Evolutionary conservation across 2,329 filamentous ascomycete species (phyloP).

Genomic region (Alternaria arbusti): DNA sequence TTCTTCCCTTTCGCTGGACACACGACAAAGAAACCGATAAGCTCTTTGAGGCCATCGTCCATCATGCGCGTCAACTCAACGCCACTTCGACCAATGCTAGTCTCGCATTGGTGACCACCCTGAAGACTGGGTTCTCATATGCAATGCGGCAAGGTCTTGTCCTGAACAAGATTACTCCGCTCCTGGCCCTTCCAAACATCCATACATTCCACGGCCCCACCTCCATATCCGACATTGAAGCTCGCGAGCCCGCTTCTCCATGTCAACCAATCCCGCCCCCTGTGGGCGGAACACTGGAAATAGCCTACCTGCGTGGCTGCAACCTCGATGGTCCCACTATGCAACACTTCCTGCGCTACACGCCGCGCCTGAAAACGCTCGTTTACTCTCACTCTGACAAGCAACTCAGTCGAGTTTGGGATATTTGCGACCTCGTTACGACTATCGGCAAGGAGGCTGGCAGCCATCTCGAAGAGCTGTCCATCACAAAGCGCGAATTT

Average conservation of each 20-base stretch:
- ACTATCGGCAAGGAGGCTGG: not conserved
- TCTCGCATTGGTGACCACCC: not conserved
- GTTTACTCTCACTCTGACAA: slow-evolving; percentile 18
- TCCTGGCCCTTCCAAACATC: not conserved
- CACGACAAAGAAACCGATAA: not conserved
- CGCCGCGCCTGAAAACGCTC: slow-evolving; percentile 20
- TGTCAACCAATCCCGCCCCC: not conserved
- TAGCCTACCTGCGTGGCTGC: not conserved
- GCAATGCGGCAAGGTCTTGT: not conserved
- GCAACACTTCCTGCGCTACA: slow-evolving; percentile 19
- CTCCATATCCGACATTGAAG: not conserved
- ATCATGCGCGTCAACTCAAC: not conserved
- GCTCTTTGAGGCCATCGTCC: not conserved
- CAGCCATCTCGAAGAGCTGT: slow-evolving; percentile 7
- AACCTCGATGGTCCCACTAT: slow-evolving; percentile 3
- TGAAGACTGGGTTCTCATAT: not conserved
- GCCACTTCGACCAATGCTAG: not conserved
- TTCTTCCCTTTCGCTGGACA: not conserved
- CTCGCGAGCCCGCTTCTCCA: not conserved
- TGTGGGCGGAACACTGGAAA: not conserved
- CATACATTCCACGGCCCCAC: not conserved
- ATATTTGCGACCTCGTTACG: not conserved
- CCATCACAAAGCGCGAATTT: slow-evolving; percentile 18
- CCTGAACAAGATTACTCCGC: not conserved
- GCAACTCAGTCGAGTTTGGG: slow-evolving; percentile 4